A percentile compares a stretch with the other conserved stretches of the same genome.
These are phyloP conservation scores for Scleromitrula shiraiana DNA, from an alignment of 2,329 filamentous ascomycete genomes.

Conservation along the genomic window DNA sequence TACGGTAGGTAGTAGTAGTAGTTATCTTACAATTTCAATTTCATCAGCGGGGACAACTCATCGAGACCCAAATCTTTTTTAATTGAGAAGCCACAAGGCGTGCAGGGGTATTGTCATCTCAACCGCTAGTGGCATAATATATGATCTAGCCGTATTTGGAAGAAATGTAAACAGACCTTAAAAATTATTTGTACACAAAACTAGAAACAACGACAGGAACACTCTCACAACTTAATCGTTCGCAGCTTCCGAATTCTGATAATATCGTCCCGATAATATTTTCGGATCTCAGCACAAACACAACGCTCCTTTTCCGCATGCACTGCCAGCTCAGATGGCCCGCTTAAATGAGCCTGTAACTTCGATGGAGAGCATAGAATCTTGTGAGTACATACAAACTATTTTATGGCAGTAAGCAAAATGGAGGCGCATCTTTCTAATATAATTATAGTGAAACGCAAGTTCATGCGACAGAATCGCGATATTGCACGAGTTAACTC, in stretches of 20 bases:
- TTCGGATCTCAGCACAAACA: neutral
- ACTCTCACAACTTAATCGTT: neutral
- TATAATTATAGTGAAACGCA: constrained; percentile 57
- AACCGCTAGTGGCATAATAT: too few species aligned
- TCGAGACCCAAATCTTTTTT: too few species aligned
- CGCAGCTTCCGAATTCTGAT: neutral
- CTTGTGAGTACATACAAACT: constrained; percentile 44
- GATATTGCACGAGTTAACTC: constrained; percentile 77
- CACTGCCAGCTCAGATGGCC: constrained; percentile 49
- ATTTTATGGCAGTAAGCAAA: neutral
- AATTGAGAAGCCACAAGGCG: too few species aligned
- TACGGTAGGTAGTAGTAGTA: too few species aligned
- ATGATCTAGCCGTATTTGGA: constrained; percentile 6
- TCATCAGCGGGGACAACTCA: too few species aligned
- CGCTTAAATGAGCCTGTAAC: constrained; percentile 68
- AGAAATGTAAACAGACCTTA: constrained; percentile 26
- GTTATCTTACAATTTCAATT: too few species aligned
- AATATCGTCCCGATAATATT: neutral
- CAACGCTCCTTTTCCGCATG: constrained; percentile 21
- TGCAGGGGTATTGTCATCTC: too few species aligned
- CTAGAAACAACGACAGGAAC: neutral
- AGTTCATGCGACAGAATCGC: constrained; percentile 75
- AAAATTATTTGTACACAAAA: constrained; percentile 8
- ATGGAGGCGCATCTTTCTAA: constrained; percentile 5
- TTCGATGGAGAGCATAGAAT: constrained; percentile 63